Base-by-base conservation (phyloP, 2,329 filamentous ascomycete species). In the Penicillium italicum region DNA sequence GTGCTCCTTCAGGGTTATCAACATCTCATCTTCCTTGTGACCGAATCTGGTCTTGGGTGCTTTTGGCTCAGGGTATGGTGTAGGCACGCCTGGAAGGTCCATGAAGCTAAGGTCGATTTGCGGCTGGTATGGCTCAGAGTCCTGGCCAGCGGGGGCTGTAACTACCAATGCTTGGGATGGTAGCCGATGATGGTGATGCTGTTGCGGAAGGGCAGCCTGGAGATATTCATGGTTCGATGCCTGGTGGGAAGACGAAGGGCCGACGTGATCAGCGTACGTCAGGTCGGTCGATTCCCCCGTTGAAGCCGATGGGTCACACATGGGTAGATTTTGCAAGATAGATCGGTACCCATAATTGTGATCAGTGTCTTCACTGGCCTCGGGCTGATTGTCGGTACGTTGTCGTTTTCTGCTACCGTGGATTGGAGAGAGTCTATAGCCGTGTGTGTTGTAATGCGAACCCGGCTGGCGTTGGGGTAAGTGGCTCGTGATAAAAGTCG, bases 1-100 rank as follows among this genome's bases (percentile, higher is more conserved):
- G 69, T 94, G 92, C 75, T 97, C 92, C 74, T 97, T 97, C 59
- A 97, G 79, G 69, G 96, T 90, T 54, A 96, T 87, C 51, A 97
- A 80, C 45, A 96, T 78, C 63, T 89, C 86, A 73, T 97, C 92
- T 70, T 97, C 51, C n/a, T n/a, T 20, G 5, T 20, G 22, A n/a
- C 37, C 31, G 22, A 54, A 54, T 31, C 38, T 50, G 2, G 51
- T 54, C 45, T 50, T 54, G 11, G 44, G 20, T 12, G 18, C 43
- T 16, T 37, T 54, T 4, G 92, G 92, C 65, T 88, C 80, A 50
- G 88, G 84, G 41, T 91, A 91, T 51, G 91, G 91, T 38, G 82
- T 76, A 14, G 92, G 92, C 91, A 96, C 96, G 47, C 91, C 91
- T 41, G 83, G 86, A 69, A 91, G 87, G 40, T 91, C 91, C 49